Base-by-base conservation (phyloP, 139 green algal genomes). In the Axilococcus clingmanii region DNA sequence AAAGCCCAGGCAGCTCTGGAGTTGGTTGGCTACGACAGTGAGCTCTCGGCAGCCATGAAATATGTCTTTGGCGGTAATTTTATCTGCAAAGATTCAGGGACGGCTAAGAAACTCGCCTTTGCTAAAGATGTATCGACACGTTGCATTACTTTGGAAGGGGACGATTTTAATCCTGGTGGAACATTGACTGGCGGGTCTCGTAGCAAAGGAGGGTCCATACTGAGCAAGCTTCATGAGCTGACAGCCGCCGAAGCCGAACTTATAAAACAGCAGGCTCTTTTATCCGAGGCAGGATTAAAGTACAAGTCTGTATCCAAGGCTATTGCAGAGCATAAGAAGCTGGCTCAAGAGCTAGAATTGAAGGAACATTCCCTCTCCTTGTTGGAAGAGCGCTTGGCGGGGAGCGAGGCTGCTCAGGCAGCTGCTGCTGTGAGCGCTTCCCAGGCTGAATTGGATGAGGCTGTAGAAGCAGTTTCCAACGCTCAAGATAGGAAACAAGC, bases 141-240 rank as follows among this genome's bases (percentile, higher is more conserved):
- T 14, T 96, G 88, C 72, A 81, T 98, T 27, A 96, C 88, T 4
- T 72, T 97, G 7, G 87, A 99, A 52, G 92, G 92, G 5, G 91
- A 98, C 48, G 74, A 94, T 63, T 97, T 95, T 79, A 94, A 95
- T 73, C 92, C 92, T 1, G 44, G 37, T n/a, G 83, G 83, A 27
- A 69, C 73, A 3, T 68, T 93, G 9, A 91, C 84, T 22, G 86
- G 83, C 7, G 88, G 89, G 20, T 91, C 78, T 4, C 76, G 86
- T 40, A 71, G 59, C 52, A 53, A 53, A n/a, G 43, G 41, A 48
- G 40, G 35, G 31, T 44, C 28, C 15, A 24, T 57, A 20, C 28
- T 71, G 33, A 28, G 68, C 2, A 55, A 65, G 30, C 72, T 98
- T 53, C 47, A 80, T 15, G 71, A 71, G 40, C 72, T 97, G 56